Base-by-base conservation (phyloP, 2,329 filamentous ascomycete genomes). In the Stenocarpella maydis region DNA sequence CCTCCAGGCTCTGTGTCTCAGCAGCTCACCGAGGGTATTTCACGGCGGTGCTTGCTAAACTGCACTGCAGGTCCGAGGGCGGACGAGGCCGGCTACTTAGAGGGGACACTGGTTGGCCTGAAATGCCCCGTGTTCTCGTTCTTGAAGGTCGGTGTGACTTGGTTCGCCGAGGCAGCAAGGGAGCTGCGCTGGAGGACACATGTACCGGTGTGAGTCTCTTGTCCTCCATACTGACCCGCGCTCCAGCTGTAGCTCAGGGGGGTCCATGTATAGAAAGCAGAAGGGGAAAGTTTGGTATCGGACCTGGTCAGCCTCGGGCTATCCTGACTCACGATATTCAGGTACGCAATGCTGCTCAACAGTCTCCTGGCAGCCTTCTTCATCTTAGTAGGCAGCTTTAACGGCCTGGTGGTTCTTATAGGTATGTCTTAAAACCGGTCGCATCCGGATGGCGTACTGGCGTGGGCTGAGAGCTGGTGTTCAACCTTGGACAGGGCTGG, bases 1-100 rank as follows among this genome's bases (percentile, higher is more conserved):
- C 79, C 3, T 79, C 81, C 45, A 80, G 80, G 71, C 76, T 84
- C 41, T 80, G 77, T 47, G 78, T 82, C 53, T 79, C 79, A 60
- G 81, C 79, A 34, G 75, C 74, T 47, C 73, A 75, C 65, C 75
- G 76, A 70, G 71, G 73, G 65, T 77, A 75, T 71, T 74, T 77
- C 41, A 74, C 76, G 58, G 69, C 69, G 24, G 64, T 75, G 39
- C 65, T 77, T 64, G 74, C 73, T 63, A 77, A 75, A 72, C 58
- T 75, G 49, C 74, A 76, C 64, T 76, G 75, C 71, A 65, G 67
- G 43, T 72, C 73, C 55, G 72, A 74, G 68, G n/a, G 72, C 69
- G 71, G 76, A 78, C 54, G 75, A 78, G 72, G 73, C 73, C 50
- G 69, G 64, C 15, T 76, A 75, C 61, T 69, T 76, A 49, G 71